These are phyloP conservation scores for Coniochaeta ligniaria DNA, from an alignment of 2,329 filamentous ascomycete genomes.

Conservation along the genomic window DNA sequence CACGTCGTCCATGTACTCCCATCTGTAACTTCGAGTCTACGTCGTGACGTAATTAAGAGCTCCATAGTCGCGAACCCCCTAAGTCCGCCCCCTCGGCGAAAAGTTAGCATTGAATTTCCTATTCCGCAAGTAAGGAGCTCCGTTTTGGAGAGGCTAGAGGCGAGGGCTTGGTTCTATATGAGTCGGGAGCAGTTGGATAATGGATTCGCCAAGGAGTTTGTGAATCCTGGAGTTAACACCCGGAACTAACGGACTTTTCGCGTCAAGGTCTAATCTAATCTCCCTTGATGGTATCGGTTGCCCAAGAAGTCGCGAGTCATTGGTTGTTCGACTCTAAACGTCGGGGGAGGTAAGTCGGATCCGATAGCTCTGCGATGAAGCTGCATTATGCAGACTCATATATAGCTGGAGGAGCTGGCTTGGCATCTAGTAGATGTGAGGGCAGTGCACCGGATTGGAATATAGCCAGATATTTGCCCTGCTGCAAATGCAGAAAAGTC, in stretches of 20 bases:
- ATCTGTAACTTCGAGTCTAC: background rate
- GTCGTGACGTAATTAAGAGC: background rate
- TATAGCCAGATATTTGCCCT: too few species aligned
- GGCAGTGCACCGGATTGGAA: too few species aligned
- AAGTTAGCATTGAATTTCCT: background rate
- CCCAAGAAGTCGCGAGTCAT: background rate
- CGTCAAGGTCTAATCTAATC: background rate
- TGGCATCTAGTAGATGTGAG: too few species aligned
- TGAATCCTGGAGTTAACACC: background rate
- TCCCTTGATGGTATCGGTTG: background rate
- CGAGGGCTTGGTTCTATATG: background rate
- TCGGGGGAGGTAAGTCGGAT: too few species aligned
- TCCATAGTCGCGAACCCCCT: background rate
- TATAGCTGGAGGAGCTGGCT: too few species aligned
- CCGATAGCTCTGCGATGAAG: too few species aligned
- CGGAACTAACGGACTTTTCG: slow-evolving; percentile 2
- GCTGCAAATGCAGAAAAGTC: too few species aligned
- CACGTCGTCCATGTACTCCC: background rate
- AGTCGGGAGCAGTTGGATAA: background rate
- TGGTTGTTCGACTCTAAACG: too few species aligned
- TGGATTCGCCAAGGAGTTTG: background rate
- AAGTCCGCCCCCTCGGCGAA: background rate
- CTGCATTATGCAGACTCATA: too few species aligned
- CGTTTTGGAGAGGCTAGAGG: background rate
- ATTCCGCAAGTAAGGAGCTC: background rate